A percentile compares a stretch with the other conserved stretches of the same genome.
Evolutionary conservation across 2,329 filamentous ascomycete genomes (phyloP).

Genomic region (Aspergillus piperis): DNA sequence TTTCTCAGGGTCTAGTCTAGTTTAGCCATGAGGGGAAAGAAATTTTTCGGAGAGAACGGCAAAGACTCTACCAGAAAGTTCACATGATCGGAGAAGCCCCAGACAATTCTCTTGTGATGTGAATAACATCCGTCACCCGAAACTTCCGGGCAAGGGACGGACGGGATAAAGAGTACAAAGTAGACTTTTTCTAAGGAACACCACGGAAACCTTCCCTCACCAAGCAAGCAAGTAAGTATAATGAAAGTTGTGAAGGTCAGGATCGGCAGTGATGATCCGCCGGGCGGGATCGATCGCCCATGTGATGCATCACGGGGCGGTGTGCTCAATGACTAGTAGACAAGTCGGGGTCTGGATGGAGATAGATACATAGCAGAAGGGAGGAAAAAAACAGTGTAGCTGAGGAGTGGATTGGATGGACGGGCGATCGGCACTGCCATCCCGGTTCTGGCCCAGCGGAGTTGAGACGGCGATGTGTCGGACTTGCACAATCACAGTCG

Average conservation of each 20-base stretch:
- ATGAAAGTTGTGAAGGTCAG: not conserved
- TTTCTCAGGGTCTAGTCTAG: not conserved
- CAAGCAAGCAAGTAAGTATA: not conserved
- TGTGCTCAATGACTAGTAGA: not conserved
- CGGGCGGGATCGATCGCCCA: conserved; percentile 6
- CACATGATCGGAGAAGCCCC: not conserved
- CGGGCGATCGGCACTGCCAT: conserved; percentile 9
- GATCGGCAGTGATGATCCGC: conserved; percentile 9
- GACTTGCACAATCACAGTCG: not conserved
- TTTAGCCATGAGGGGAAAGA: too few relatives aligned
- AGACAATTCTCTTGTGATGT: too few relatives aligned
- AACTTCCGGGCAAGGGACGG: not conserved
- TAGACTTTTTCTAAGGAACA: too few relatives aligned
- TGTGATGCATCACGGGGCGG: conserved; percentile 11
- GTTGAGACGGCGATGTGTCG: not conserved
- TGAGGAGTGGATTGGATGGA: not conserved
- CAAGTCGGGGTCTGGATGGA: too few relatives aligned
- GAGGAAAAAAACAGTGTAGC: not conserved
- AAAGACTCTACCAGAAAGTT: not conserved
- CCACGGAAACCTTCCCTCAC: too few relatives aligned
- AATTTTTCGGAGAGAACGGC: not conserved
- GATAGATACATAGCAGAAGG: too few relatives aligned
- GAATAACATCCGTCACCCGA: not conserved
- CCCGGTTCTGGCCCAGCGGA: conserved; percentile 3
- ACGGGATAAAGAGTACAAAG: not conserved